A percentile compares a stretch with the other conserved stretches of the same genome.
Evolutionary conservation across 257 asterid species (phyloP).

Genomic region (Ajuga chamaepitys): DNA sequence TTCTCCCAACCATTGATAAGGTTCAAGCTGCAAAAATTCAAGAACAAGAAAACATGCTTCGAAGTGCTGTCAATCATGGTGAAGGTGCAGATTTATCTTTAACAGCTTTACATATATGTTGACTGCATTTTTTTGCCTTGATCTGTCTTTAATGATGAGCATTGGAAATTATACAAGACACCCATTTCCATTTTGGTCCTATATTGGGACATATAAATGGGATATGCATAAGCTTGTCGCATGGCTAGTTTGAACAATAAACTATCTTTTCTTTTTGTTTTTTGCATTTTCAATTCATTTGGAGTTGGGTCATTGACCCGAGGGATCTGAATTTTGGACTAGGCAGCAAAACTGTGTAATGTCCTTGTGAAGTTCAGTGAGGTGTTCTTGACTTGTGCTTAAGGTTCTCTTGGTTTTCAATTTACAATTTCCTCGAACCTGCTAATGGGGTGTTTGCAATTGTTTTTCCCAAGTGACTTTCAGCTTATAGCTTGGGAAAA

Average conservation of each 20-base stretch:
- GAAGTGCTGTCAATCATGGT: conserved; percentile 89
- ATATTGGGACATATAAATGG: background rate
- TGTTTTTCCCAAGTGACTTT: no score
- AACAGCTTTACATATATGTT: conserved; percentile 4
- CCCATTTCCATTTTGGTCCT: background rate
- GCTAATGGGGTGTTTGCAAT: no score
- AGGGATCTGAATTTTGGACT: conserved; percentile 1
- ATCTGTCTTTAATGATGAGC: background rate
- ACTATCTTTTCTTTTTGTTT: background rate
- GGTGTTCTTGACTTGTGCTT: background rate
- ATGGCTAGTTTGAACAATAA: background rate
- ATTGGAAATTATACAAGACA: background rate
- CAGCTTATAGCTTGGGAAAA: no score
- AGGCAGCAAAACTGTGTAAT: background rate
- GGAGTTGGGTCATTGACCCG: background rate
- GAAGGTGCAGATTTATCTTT: conserved; percentile 55
- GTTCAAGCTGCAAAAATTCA: conserved; percentile 98
- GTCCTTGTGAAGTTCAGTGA: conserved; percentile 7
- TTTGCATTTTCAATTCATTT: background rate
- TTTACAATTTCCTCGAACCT: background rate
- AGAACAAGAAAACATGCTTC: conserved; percentile 87
- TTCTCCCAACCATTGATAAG: conserved; percentile 90
- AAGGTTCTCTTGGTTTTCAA: background rate
- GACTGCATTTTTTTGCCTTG: background rate
- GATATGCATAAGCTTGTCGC: background rate